Percentiles rank a stretch among this genome's conserved stretches.
phyloP scores from a whole-genome alignment of 495 filamentous ascomycete species.

The Penicillium waksmanii region DNA sequence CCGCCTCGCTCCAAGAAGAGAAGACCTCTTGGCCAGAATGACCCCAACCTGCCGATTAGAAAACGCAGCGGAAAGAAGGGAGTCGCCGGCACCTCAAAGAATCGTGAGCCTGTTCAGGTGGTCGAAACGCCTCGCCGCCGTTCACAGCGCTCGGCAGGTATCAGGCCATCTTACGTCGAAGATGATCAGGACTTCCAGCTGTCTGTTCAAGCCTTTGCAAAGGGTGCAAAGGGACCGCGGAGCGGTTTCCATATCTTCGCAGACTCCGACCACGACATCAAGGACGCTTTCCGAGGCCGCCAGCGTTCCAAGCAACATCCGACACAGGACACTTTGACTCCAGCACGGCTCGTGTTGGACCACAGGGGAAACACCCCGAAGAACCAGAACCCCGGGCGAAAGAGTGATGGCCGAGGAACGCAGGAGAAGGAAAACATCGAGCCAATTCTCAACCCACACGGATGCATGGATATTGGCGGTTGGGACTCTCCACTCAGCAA shows the following conservation, averaged over 20 bases:
- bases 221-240: constrained; percentile 22
- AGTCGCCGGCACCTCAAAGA: background rate
- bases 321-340: constrained; percentile 23
- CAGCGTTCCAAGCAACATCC: background rate
- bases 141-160: constrained; percentile 8
- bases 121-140: constrained; percentile 1
- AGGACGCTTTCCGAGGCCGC: constrained; percentile 17
- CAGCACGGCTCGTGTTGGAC: constrained; percentile 30
- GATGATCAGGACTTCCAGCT: constrained; percentile 40
- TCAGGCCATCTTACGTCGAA: constrained; percentile 13
- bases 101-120: background rate
- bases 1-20: constrained; percentile 29
- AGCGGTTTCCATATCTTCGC: constrained; percentile 41
- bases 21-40: constrained; percentile 27
- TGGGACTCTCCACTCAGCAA: constrained; percentile 40
- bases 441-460: constrained; percentile 40
- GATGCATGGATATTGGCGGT: constrained; percentile 33
- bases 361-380: constrained; percentile 18
- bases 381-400: constrained; percentile 18
- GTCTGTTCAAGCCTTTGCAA: constrained; percentile 25
- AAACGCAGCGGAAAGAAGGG: background rate
- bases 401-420: constrained; percentile 1
- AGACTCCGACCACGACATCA: constrained; percentile 28
- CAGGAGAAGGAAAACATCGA: constrained; percentile 51
- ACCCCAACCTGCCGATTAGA: constrained; percentile 35